Evolutionary conservation across 805 yeast genomes (phyloP).

Genomic region (Wickerhamomyces canadensis): DNA sequence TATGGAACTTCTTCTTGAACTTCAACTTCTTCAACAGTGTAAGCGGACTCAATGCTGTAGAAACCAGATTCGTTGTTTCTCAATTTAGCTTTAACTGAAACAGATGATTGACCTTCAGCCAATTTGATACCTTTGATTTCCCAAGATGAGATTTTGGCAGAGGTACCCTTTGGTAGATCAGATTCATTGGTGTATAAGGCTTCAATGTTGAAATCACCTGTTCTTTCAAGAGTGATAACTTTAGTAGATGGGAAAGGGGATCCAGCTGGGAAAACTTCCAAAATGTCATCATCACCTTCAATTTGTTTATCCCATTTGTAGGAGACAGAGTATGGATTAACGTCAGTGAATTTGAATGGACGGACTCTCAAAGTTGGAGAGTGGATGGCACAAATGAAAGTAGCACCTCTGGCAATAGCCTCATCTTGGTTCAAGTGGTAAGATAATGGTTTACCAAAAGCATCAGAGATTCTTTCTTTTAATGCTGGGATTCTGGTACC

Average conservation of each 20-base stretch:
- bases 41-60: conserved; percentile 89
- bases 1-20: conserved; percentile 84
- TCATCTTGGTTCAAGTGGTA: conserved; percentile 98
- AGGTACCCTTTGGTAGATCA: conserved; percentile 66
- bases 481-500: conserved; percentile 95
- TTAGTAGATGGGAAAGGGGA: conserved; percentile 92
- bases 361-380: conserved; percentile 98
- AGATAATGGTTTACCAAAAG: conserved; percentile 81
- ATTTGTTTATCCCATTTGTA: conserved; percentile 93
- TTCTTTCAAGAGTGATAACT: conserved; percentile 89
- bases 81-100: conserved; percentile 87
- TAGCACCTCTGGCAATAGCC: conserved; percentile 98
- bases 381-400: conserved; percentile 97
- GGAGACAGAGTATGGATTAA: conserved; percentile 86
- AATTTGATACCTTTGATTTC: conserved; percentile 78
- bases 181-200: conserved; percentile 79
- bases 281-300: conserved; percentile 81
- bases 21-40: conserved; percentile 86
- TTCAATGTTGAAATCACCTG: conserved; percentile 77
- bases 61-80: conserved; percentile 97
- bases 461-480: conserved; percentile 72
- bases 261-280: conserved; percentile 96
- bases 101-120: conserved; percentile 66
- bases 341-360: conserved; percentile 97
- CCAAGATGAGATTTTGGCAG: conserved; percentile 75